Percentiles rank a stretch among this genome's conserved stretches.
Evolutionary conservation across 345 rosid genomes (phyloP).

Genomic region (Xanthoceras sorbifolium): DNA sequence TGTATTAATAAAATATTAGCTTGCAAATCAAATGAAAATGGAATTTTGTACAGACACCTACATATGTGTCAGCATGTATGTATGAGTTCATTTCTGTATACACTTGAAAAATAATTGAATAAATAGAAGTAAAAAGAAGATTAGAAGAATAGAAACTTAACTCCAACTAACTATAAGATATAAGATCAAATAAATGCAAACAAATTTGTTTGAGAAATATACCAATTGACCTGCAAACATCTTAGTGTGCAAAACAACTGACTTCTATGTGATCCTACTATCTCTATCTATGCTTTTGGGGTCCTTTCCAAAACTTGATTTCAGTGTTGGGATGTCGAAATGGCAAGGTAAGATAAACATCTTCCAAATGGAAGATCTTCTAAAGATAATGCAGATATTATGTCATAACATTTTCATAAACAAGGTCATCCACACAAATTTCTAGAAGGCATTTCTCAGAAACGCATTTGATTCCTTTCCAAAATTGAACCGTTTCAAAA

Average conservation of each 20-base stretch:
- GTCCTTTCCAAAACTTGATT: neutral
- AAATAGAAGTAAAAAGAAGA: neutral
- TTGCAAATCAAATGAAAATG: neutral
- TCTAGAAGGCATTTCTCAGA: neutral
- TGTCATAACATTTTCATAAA: neutral
- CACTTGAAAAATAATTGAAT: neutral
- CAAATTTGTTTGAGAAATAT: neutral
- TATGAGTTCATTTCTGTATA: neutral
- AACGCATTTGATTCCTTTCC: neutral
- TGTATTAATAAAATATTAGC: neutral
- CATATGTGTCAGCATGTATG: neutral
- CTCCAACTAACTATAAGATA: neutral
- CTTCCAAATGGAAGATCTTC: neutral
- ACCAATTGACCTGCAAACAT: neutral
- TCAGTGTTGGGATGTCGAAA: neutral
- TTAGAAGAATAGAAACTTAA: neutral
- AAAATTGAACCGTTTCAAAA: neutral
- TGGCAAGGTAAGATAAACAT: neutral
- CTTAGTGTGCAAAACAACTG: neutral
- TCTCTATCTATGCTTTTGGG: neutral
- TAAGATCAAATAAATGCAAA: neutral
- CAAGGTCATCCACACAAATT: neutral
- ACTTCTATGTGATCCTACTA: neutral
- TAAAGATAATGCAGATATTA: neutral
- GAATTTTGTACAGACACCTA: neutral